Conservation (phyloP, 1,284 basidiomycete species). For the Bjerkandera adusta region DNA sequence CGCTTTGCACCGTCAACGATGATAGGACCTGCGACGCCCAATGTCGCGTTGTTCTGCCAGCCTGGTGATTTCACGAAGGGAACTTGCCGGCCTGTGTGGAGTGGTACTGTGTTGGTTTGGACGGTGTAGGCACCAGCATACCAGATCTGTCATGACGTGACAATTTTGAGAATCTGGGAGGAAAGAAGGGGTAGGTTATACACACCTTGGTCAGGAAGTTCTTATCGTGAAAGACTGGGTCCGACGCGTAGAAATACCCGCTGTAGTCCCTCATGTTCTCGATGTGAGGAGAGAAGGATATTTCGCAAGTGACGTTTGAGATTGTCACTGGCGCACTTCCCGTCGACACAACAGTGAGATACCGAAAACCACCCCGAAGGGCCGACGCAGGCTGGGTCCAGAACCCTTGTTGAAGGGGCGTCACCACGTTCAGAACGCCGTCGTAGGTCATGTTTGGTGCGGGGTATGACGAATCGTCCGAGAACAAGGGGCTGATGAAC, state of each 20-base stretch:
- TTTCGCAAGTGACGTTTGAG: slow-evolving; percentile 51
- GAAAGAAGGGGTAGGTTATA: neutral
- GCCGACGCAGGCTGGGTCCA: slow-evolving; percentile 49
- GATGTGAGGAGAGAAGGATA: slow-evolving; percentile 56
- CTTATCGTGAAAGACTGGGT: slow-evolving; percentile 43
- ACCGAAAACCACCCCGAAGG: slow-evolving; percentile 55
- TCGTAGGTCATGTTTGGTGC: slow-evolving; percentile 40
- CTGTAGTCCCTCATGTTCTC: slow-evolving; percentile 48
- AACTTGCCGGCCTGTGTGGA: slow-evolving; percentile 51
- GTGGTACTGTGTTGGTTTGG: slow-evolving; percentile 54
- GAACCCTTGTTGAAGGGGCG: slow-evolving; percentile 36
- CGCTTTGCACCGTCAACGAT: slow-evolving; percentile 65
- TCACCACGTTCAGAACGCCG: slow-evolving; percentile 39
- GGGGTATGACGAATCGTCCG: slow-evolving; percentile 42
- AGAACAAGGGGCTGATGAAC: slow-evolving; percentile 42
- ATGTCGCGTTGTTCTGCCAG: slow-evolving; percentile 57
- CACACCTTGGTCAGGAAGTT: slow-evolving; percentile 51
- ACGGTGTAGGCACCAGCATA: slow-evolving; percentile 63
- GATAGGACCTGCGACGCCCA: slow-evolving; percentile 57
- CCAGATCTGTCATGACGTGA: slow-evolving; percentile 47
- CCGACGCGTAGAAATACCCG: slow-evolving; percentile 53
- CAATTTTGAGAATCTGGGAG: neutral
- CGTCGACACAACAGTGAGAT: slow-evolving; percentile 48
- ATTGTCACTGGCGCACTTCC: slow-evolving; percentile 36
- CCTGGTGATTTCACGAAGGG: slow-evolving; percentile 41